Evolutionary conservation across 1,284 basidiomycete species (phyloP), one percentile per base, ranked within the genome.

Genomic region (Binderoboletus segoi): DNA sequence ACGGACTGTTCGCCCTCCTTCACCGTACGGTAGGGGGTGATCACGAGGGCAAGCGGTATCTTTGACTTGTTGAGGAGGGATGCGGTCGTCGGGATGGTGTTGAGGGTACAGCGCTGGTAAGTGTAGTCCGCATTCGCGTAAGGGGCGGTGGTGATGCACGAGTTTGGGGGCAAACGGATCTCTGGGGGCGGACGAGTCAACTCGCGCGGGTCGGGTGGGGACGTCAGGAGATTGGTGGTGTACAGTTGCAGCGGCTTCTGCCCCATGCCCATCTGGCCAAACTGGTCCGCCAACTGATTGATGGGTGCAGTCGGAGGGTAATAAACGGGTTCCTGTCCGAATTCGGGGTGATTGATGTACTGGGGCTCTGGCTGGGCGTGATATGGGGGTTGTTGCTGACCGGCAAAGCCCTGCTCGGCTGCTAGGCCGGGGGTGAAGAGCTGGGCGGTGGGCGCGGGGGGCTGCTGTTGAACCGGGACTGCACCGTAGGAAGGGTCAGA

Each of bases 31-130:
- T 98, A 96, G 0, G 97, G 97, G 0, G 94, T 94, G 65, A 98
- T 81, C 58, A 99, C 80, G 58, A 99, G 82, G 2, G 90, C 94
- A 47, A 99, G 81, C 4, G 97, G 97, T 52, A 99, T 80, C 76
- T 98, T 98, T 28, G 91, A 88, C 79, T 99, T 99, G 75, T 81
- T 85, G 57, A 99, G 80, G 8, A 99, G 82, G 15, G 92, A 91
- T 61, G 91, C 86, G 20, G 94, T 94, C n/a, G 93, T 96, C 3
- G 97, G 97, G 61, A 99, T 85, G 13, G 93, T 88, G 68, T 97
- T 96, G 60, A 99, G 74, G 2, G 97, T 99, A 66, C 82, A 89
- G 48, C 97, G 89, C 77, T 97, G 94, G 76, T 98, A 99, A 16
- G 91, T 95, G 32, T 89, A 82, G 68, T 98, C 91, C 21, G 95